These are phyloP conservation scores for Boeremia exigua DNA, from an alignment of 2,329 filamentous ascomycete species.

Conservation along the genomic window DNA sequence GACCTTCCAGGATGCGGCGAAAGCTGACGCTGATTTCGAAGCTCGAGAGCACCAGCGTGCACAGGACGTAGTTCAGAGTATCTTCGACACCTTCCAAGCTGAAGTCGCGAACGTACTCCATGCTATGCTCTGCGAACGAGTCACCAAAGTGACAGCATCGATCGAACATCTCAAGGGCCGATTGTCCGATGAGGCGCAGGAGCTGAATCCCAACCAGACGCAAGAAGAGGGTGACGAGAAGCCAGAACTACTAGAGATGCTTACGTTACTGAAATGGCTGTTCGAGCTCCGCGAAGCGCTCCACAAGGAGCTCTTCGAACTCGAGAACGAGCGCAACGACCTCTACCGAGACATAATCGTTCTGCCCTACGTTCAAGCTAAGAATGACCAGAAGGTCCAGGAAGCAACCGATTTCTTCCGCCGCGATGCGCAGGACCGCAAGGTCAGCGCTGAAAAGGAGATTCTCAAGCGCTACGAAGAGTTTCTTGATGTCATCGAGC, in stretches of 20 bases:
- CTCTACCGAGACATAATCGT: conserved; percentile 86
- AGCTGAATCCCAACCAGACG: conserved; percentile 76
- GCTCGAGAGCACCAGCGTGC: conserved; percentile 71
- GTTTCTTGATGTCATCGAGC: conserved; percentile 79
- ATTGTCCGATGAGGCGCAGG: conserved; percentile 74
- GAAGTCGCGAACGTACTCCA: conserved; percentile 85
- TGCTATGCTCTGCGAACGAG: conserved; percentile 76
- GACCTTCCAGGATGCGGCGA: conserved; percentile 80
- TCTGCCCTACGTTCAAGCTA: conserved; percentile 75
- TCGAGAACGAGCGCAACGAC: conserved; percentile 83
- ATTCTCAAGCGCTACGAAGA: conserved; percentile 75
- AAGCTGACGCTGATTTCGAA: conserved; percentile 77
- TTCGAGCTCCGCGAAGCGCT: conserved; percentile 92
- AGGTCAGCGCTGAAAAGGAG: conserved; percentile 73
- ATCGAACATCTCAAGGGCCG: conserved; percentile 77
- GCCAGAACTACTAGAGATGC: conserved; percentile 90
- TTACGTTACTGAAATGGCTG: conserved; percentile 95
- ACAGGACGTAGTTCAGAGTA: conserved; percentile 75
- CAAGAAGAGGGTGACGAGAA: conserved; percentile 96
- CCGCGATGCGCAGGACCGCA: conserved; percentile 76
- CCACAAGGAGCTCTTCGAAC: conserved; percentile 82
- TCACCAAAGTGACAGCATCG: conserved; percentile 74
- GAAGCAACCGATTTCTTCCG: conserved; percentile 83
- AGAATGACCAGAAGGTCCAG: conserved; percentile 78
- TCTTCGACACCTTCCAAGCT: conserved; percentile 85